phyloP scores from a whole-genome alignment of 176 grass and related monocot genomes.

The Cenchrus purpureus region DNA sequence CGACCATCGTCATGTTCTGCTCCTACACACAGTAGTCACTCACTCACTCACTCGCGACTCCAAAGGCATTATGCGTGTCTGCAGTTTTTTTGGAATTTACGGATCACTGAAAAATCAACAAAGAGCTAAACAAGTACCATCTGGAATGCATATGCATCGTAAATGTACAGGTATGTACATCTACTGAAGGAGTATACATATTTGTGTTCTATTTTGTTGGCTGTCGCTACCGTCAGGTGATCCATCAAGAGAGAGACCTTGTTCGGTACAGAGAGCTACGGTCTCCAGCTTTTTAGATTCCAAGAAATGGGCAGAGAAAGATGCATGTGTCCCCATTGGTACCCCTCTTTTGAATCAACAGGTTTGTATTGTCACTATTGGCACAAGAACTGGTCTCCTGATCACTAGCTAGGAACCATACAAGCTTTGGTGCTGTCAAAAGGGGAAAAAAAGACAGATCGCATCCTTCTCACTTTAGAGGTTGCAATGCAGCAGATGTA shows the following conservation, averaged over 20 bases:
- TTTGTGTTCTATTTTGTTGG: not conserved
- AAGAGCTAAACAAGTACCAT: not conserved
- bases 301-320: not conserved
- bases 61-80: not conserved
- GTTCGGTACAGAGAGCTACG: not conserved
- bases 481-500: not conserved
- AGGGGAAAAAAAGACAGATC: not conserved
- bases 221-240: not conserved
- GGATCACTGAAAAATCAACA: not conserved
- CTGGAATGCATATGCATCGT: not conserved
- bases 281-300: not conserved
- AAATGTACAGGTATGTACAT: not conserved
- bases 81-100: not conserved
- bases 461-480: not conserved
- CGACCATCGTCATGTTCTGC: not conserved
- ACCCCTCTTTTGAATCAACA: not conserved
- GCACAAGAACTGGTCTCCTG: not conserved
- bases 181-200: not conserved
- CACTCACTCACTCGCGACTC: not conserved
- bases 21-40: too few species aligned
- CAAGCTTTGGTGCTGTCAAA: not conserved
- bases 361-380: not conserved
- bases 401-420: not conserved
- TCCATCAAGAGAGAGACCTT: not conserved
- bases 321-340: not conserved